phyloP scores from a whole-genome alignment of 2,329 filamentous ascomycete genomes.

The Colletotrichum tamarilloi region DNA sequence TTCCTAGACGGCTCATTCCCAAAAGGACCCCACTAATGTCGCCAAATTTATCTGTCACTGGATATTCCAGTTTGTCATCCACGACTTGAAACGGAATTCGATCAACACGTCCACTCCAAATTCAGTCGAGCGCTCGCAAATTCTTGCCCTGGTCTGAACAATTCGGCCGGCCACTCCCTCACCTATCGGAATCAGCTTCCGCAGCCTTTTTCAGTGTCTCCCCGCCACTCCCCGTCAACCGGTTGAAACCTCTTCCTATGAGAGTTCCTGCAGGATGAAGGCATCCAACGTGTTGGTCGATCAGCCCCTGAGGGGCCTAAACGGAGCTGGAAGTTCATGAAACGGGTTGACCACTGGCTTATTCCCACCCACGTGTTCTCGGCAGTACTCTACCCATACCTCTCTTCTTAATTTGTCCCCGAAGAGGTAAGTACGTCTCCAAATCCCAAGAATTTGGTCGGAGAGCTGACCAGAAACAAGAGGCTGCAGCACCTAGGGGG shows the following conservation, averaged over 20 bases:
- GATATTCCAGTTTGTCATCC: neutral
- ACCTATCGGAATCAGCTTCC: neutral
- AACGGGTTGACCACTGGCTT: constrained; percentile 5
- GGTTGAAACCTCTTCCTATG: constrained; percentile 24
- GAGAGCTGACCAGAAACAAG: neutral
- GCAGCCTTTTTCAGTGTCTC: neutral
- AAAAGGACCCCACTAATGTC: neutral
- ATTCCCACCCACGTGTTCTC: constrained; percentile 18
- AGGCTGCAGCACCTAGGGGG: neutral
- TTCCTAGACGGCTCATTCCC: neutral
- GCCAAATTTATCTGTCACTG: neutral
- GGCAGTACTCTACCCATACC: neutral
- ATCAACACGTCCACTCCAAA: neutral
- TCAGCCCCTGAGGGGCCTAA: neutral
- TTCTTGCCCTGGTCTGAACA: neutral
- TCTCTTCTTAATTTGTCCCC: neutral
- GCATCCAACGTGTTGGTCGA: constrained; percentile 20
- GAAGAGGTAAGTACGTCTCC: neutral
- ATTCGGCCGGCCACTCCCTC: neutral
- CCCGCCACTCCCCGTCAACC: neutral
- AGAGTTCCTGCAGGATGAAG: constrained; percentile 18
- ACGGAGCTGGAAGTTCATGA: constrained; percentile 1
- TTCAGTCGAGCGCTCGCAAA: neutral
- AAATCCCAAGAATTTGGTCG: constrained; percentile 6
- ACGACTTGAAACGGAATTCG: neutral